Evolutionary conservation across 768 basidiomycete species (phyloP).

Genomic region (Austroboletus eburneus): DNA sequence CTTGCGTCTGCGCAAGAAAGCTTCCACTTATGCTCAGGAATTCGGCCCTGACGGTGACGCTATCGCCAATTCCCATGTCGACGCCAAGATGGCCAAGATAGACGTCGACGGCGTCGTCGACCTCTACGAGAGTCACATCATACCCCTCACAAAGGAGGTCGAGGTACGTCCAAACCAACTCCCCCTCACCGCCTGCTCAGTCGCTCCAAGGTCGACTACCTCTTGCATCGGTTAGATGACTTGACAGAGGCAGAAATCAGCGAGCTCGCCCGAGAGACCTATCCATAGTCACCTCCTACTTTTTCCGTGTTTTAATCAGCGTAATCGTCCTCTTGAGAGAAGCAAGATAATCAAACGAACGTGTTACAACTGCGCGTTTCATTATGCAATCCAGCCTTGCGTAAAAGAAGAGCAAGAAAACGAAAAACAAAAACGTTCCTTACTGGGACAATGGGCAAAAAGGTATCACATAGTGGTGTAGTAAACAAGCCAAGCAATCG

Average conservation of each 20-base stretch:
- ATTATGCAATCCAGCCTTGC: slow-evolving; percentile 22
- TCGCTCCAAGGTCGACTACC: slow-evolving; percentile 78
- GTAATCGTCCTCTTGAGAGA: slow-evolving; percentile 5
- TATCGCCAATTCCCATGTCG: slow-evolving; percentile 30
- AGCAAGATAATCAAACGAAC: slow-evolving; percentile 20
- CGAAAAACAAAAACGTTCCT: slow-evolving; percentile 18
- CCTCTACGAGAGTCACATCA: slow-evolving; percentile 92
- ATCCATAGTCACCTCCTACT: neutral
- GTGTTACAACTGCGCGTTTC: slow-evolving; percentile 21
- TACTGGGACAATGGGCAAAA: slow-evolving; percentile 9
- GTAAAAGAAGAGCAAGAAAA: slow-evolving; percentile 22
- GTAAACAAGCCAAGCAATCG: slow-evolving; percentile 3
- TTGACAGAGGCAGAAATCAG: slow-evolving; percentile 79
- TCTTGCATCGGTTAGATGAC: slow-evolving; percentile 86
- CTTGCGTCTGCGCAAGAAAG: slow-evolving; percentile 80
- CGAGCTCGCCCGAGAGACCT: no score
- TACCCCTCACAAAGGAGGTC: slow-evolving; percentile 96
- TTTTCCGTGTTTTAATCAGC: slow-evolving; percentile 5
- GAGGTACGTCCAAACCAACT: slow-evolving; percentile 57
- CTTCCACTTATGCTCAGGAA: slow-evolving; percentile 75
- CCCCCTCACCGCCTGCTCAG: slow-evolving; percentile 1
- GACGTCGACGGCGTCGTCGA: slow-evolving; percentile 92
- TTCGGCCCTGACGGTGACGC: slow-evolving; percentile 65
- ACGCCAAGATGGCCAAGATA: slow-evolving; percentile 57
- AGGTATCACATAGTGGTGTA: slow-evolving; percentile 18